These are phyloP conservation scores for Rhizophora mangle DNA, from an alignment of 345 rosid genomes.

Conservation along the genomic window DNA sequence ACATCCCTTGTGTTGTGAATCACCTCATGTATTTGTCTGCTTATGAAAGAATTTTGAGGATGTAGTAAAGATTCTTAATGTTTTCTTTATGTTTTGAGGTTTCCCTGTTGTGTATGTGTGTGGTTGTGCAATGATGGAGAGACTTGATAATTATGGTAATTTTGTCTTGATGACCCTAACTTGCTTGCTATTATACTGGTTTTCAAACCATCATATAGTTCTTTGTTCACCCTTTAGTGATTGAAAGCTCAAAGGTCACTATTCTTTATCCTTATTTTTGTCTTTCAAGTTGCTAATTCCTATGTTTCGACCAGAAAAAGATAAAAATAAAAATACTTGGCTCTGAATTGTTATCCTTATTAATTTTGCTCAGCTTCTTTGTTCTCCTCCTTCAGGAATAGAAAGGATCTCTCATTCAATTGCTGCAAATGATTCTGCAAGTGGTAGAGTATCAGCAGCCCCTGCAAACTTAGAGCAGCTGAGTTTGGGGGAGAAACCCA, in stretches of 20 bases:
- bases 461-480: conserved; percentile 33
- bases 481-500: conserved; percentile 24
- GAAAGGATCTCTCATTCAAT: conserved; percentile 9
- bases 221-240: too few species aligned
- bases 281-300: neutral
- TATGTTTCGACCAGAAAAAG: neutral
- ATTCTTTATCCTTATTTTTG: neutral
- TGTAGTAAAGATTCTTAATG: too few species aligned
- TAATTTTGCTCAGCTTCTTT: neutral
- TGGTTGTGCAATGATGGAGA: too few species aligned
- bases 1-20: neutral
- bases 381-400: conserved; percentile 14
- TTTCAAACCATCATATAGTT: too few species aligned
- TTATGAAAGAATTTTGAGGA: too few species aligned
- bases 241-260: neutral
- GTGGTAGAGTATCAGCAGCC: conserved; percentile 25
- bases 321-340: neutral
- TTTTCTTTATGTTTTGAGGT: too few species aligned
- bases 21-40: neutral
- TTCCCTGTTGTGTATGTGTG: too few species aligned
- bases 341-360: neutral
- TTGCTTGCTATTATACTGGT: too few species aligned
- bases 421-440: conserved; percentile 16
- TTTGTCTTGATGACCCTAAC: too few species aligned
- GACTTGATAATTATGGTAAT: too few species aligned